Percentiles rank a stretch among this genome's conserved stretches.
Evolutionary conservation across 805 yeast species (phyloP).

Genomic region (Citeromyces nyonsensis): DNA sequence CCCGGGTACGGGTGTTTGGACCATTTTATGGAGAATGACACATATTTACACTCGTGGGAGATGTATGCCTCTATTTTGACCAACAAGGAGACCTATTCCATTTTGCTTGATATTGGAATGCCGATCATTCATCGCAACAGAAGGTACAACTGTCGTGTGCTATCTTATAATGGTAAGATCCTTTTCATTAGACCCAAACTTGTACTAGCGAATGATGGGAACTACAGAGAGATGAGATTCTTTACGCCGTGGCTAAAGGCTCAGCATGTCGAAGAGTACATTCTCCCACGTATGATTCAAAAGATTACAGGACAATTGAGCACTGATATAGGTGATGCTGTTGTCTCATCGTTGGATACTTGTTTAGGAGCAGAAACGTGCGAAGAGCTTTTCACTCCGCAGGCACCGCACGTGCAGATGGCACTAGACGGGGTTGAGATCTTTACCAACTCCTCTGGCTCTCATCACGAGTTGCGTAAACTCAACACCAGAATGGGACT

Average conservation of each 20-base stretch:
- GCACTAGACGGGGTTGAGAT: constrained; percentile 96
- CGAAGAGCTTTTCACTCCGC: constrained; percentile 94
- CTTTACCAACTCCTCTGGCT: constrained; percentile 88
- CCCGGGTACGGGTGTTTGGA: constrained; percentile 93
- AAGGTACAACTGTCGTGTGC: constrained; percentile 80
- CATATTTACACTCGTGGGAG: constrained; percentile 88
- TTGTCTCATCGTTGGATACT: constrained; percentile 71
- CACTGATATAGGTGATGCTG: constrained; percentile 85
- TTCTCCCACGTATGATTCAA: constrained; percentile 58
- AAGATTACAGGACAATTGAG: constrained; percentile 47
- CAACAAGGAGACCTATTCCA: constrained; percentile 55
- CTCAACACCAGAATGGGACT: constrained; percentile 71
- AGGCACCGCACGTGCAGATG: constrained; percentile 86
- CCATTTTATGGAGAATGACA: constrained; percentile 84
- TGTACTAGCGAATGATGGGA: constrained; percentile 93
- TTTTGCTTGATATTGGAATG: constrained; percentile 85
- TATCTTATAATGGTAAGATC: constrained; percentile 68
- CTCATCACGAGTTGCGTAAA: constrained; percentile 94
- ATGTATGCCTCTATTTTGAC: constrained; percentile 67
- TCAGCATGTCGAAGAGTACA: constrained; percentile 54
- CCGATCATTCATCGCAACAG: constrained; percentile 81
- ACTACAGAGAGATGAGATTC: constrained; percentile 93
- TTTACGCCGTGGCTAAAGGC: constrained; percentile 90
- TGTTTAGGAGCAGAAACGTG: constrained; percentile 96
- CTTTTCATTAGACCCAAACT: constrained; percentile 83